Conservation (phyloP, 139 green algal species). For the Eudorina sp. region DNA sequence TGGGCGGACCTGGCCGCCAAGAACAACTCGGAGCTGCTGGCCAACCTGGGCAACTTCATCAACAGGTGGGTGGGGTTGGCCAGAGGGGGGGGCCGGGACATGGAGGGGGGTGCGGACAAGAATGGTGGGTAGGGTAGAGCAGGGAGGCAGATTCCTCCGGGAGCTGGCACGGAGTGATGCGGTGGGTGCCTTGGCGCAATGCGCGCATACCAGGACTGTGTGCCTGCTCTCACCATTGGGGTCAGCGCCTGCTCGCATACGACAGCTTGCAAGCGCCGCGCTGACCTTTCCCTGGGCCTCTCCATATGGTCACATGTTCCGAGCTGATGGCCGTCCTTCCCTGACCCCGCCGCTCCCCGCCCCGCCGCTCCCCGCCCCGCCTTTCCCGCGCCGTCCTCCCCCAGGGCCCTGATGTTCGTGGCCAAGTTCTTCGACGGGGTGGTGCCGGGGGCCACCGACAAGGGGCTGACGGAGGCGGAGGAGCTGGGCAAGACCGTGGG, state of each 20-base stretch:
- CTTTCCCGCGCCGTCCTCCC: background rate
- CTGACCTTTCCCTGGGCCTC: too few species aligned
- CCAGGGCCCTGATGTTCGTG: constrained; percentile 74
- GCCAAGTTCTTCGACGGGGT: constrained; percentile 80
- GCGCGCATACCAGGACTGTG: too few species aligned
- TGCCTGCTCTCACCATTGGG: too few species aligned
- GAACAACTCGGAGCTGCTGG: constrained; percentile 96
- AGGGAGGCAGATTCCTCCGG: too few species aligned
- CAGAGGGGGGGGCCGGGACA: background rate
- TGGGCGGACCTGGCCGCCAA: constrained; percentile 92
- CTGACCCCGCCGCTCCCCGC: too few species aligned
- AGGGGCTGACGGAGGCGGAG: constrained; percentile 52
- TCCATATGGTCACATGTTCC: too few species aligned
- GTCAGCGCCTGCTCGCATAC: too few species aligned
- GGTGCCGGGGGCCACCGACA: constrained; percentile 64
- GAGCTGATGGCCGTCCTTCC: too few species aligned
- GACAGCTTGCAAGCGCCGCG: too few species aligned
- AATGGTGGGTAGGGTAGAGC: background rate
- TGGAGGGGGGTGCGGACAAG: background rate
- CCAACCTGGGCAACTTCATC: constrained; percentile 95
- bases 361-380: background rate
- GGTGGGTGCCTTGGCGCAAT: too few species aligned
- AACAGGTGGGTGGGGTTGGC: constrained; percentile 55
- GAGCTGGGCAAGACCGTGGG: constrained; percentile 71
- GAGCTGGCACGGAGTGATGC: too few species aligned